Percentiles rank a stretch among this genome's conserved stretches.
Evolutionary conservation across 1,284 basidiomycete genomes (phyloP).

Genomic region (Omphalotus olearius): DNA sequence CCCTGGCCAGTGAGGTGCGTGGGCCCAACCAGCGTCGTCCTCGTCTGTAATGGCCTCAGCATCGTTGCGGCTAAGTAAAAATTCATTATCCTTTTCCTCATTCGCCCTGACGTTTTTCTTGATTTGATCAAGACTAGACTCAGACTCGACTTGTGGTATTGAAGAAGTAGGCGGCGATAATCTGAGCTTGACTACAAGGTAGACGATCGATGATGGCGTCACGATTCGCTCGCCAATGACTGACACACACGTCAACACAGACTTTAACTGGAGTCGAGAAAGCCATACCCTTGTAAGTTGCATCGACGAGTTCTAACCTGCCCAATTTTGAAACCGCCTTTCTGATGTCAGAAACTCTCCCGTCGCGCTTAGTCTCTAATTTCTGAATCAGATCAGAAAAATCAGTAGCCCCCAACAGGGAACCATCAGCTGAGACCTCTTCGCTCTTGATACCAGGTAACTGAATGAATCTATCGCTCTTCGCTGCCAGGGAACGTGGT

Average conservation of each 20-base stretch:
- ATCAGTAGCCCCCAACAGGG: conserved; percentile 30
- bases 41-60: conserved; percentile 49
- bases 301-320: conserved; percentile 78
- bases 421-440: conserved; percentile 27
- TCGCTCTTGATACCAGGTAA: conserved; percentile 67
- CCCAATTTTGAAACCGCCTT: conserved; percentile 77
- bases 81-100: conserved; percentile 64
- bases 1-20: conserved; percentile 89
- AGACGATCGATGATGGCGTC: conserved; percentile 87
- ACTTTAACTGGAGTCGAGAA: neutral
- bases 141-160: conserved; percentile 25
- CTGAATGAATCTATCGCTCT: conserved; percentile 54
- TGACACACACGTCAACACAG: conserved; percentile 25
- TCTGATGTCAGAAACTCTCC: conserved; percentile 54
- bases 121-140: conserved; percentile 34
- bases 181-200: conserved; percentile 81
- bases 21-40: conserved; percentile 59
- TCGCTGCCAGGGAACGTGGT: conserved; percentile 28
- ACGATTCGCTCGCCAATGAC: conserved; percentile 90
- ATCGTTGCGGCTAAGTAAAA: conserved; percentile 61
- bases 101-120: conserved; percentile 47
- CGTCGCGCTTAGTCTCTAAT: conserved; percentile 53
- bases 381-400: conserved; percentile 44
- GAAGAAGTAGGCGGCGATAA: conserved; percentile 45
- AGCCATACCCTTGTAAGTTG: conserved; percentile 79